Base-by-base conservation (phyloP, 2,329 filamentous ascomycete species). In the Trichoderma gracile region DNA sequence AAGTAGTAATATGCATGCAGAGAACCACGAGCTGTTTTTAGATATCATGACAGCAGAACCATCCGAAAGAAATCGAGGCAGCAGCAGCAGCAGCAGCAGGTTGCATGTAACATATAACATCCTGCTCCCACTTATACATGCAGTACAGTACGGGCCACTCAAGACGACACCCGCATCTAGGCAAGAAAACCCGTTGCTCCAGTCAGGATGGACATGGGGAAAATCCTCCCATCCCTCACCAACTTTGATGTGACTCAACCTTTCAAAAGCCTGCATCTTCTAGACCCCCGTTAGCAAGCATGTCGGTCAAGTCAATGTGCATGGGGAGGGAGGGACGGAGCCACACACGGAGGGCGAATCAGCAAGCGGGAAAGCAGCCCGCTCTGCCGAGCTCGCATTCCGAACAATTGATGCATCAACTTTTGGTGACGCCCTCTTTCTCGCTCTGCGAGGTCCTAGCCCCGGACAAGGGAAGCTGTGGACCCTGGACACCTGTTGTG, bases 231-330 rank as follows among this genome's bases (percentile, higher is more conserved):
- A 52, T 19, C 33, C 49, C 25, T 58, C 27, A 47, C 30, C 15
- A 33, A 33, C 15, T 53, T 53, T 5, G 46, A 14, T 58, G 59
- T 65, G 64, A 65, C 64, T 65, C 64, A 63, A 65, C 54, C 9
- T 17, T 52, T 12, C 14, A 14, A 9, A 2, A 38, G 12, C 33
- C 4, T 38, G 45, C 60, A 42, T 47, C 60, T 45, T 50, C 43
- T 64, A 57, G 55, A 33, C 45, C 45, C 27, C 25, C 25, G 33
- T 52, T 63, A 63, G 64, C 59, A 57, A 10, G 53, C 64, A 64
- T 58, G 60, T 64, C 64, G 60, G 64, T 64, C 60, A 64, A 45
- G 50, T 66, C n/a, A 55, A 66, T 27, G 30, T 55, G 65, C 65
- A 66, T 53, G 40, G 40, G 9, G 33, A 6, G 25, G 25, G 3